Conservation (phyloP, 2,329 filamentous ascomycete species). For the Fusarium coicis region DNA sequence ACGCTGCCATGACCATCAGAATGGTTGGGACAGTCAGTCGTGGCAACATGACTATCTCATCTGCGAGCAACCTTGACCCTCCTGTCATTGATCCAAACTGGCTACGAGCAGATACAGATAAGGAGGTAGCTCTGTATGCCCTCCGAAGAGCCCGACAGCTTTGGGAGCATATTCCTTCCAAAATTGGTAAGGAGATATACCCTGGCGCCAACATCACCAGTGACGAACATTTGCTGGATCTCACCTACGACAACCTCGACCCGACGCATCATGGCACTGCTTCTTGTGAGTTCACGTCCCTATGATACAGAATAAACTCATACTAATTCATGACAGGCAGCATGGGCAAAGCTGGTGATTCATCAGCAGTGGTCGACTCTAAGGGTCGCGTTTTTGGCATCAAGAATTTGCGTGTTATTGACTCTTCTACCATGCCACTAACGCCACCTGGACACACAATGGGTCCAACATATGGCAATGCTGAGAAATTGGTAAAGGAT, state of each 20-base stretch:
- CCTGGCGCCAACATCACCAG: not conserved
- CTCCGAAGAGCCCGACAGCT: not conserved
- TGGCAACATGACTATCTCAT: conserved; percentile 56
- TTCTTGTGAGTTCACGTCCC: not conserved
- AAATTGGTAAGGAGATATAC: not conserved
- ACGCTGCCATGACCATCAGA: conserved; percentile 35
- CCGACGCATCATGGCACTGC: not conserved
- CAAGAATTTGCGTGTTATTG: not conserved
- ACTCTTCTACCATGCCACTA: not conserved
- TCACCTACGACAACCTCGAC: conserved; percentile 1
- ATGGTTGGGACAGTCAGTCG: conserved; percentile 54
- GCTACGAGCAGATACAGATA: conserved; percentile 55
- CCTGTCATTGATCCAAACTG: conserved; percentile 59
- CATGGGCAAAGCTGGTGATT: not conserved
- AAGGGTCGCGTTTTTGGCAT: not conserved
- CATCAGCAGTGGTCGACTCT: not conserved
- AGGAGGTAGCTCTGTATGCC: conserved; percentile 49
- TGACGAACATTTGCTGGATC: not conserved
- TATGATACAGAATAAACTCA: fast-evolving
- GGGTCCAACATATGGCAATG: not conserved
- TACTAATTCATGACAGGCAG: not conserved
- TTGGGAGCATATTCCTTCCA: not conserved
- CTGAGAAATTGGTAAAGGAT: not conserved
- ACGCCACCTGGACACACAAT: not conserved
- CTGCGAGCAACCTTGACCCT: conserved; percentile 44